Evolutionary conservation across 2,329 filamentous ascomycete species (phyloP).

Genomic region (Diaporthe sp.): DNA sequence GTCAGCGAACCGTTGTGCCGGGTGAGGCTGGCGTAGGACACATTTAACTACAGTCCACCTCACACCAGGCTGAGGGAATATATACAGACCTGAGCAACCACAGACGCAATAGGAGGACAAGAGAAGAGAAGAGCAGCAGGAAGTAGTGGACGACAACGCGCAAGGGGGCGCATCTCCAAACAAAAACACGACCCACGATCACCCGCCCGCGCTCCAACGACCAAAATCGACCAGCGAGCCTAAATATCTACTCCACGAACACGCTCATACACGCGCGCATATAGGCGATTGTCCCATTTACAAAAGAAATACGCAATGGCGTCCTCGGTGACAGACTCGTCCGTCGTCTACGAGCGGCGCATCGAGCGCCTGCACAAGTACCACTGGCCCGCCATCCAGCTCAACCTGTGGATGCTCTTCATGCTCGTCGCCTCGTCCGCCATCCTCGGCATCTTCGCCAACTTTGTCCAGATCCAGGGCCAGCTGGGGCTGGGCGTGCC

Average conservation of each 20-base stretch:
- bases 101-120: background rate
- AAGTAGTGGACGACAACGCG: background rate
- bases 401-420: constrained; percentile 76
- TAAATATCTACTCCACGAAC: background rate
- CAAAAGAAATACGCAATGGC: constrained; percentile 46
- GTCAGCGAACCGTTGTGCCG: background rate
- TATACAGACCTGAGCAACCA: background rate
- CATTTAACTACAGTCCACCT: background rate
- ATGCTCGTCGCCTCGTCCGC: constrained; percentile 71
- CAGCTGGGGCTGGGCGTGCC: constrained; percentile 67
- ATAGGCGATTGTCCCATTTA: no score
- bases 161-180: background rate
- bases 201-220: background rate
- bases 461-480: constrained; percentile 70
- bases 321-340: constrained; percentile 55
- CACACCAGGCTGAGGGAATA: background rate
- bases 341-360: constrained; percentile 58
- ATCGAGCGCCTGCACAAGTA: constrained; percentile 67
- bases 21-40: background rate
- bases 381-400: constrained; percentile 76
- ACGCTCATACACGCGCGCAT: background rate
- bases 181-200: background rate
- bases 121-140: background rate
- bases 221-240: background rate
- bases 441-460: constrained; percentile 72